Base-by-base conservation (phyloP, 1,139 yeast genomes). In the Debaryomycetaceae sp. region DNA sequence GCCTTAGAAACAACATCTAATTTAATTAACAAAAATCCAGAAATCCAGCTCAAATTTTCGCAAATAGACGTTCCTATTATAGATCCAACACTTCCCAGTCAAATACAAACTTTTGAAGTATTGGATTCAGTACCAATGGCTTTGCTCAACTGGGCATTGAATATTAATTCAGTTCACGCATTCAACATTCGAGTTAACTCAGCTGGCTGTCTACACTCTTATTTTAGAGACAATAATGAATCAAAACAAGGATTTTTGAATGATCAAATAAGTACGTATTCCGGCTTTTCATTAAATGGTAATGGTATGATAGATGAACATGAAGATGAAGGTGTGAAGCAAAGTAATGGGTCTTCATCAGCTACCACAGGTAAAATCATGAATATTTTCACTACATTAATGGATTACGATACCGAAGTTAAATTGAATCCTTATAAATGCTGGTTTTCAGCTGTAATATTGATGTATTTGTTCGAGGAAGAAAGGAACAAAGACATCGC, bases 11-110 rank as follows among this genome's bases (percentile, higher is more conserved):
- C 95, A 0, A 80, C 87, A 2, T 91, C 94, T 1, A 92, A 85
- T 49, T 69, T 91, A 31, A 83, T 92, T 4, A 67, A 80, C 44
- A 75, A 81, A 31, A 83, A 87, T 58, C 59, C 74, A 11, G 73
- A 67, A 7, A 72, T 85, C 30, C 97, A 89, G 59, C 65, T 66
- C 17, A 79, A 79, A 46, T 83, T 92, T 53, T 74, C 89, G 3
- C 81, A 80, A 41, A 82, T 91, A 17, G 98, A 92, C 58, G 96
- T 92, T 5, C 98, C 98, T 0, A 87, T 83, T 54, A 69, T 89
- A 44, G 97, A 89, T 55, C 89, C 96, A 6, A 75, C 87, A n/a
- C 61, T 84, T 44, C 87, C 88, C 1, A 53, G 72, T 5, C 73
- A 66, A 40, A 50, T 64, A 13, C 75, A 70, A 40, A 38, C 55